Base-by-base conservation (phyloP, 306 rosid species). In the Malus sieversii region DNA sequence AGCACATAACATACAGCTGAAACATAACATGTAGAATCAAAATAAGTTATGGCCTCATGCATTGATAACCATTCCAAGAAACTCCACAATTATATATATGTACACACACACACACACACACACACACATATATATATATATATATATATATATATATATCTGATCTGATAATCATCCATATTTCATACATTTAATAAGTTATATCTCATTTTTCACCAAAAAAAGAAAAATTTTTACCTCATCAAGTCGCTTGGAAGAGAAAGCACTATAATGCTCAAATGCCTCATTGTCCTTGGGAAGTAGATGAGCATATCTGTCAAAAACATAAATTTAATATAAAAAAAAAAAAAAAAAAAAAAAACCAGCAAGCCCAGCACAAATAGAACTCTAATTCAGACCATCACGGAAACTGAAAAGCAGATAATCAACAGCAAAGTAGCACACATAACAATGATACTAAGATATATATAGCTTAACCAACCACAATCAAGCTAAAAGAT, bases 221-320 rank as follows among this genome's bases (percentile, higher is more conserved):
- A 40, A 14, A 55, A 11, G 40, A 18, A 10, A 14, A 38, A 12
- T 5, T 27, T 69, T 59, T 92, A 95, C 99, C 99, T 95, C 99
- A 74, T 92, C 99, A 82, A 95, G 89, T 57, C 92, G 92, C 92
- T 90, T 95, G 74, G 91, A 83, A 73, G 90, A 90, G 85, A 90
- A 89, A 70, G 82, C 68, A 81, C 78, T 86, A 79, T 95, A 95
- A 82, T 86, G 96, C 78, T 89, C 99, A 85, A 95, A 87, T 76
- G 99, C 96, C 77, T 95, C 97, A 71, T 85, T 91, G 72, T 92
- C 93, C 81, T 82, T 85, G 25, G 97, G 99, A 75, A 95, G 99
- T 82, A 95, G 68, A 85, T 95, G 99, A 6, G 91, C 91, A 78
- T 87, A 92, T 80, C 99, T 93, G 87, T 25, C 59, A 83, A 66